Base-by-base conservation (phyloP, 371 early-diverging fungal genomes). In the Funneliformis caledonium region DNA sequence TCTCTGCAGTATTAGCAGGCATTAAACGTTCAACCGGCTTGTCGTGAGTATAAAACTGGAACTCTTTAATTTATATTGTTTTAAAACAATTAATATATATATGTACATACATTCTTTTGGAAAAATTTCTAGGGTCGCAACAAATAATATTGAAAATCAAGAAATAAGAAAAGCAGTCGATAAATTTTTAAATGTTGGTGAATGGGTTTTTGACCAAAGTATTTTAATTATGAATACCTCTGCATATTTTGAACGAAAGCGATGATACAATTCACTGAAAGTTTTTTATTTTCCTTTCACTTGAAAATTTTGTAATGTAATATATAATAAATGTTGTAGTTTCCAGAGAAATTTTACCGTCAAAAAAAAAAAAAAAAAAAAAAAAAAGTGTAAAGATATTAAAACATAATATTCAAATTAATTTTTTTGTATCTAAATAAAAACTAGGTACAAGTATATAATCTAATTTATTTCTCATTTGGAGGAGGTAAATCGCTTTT, bases 1-100 rank as follows among this genome's bases (percentile, higher is more conserved):
- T 95, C 56, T 93, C 94, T 19, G 88, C 94, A 19, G 90, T 89
- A 16, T 88, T 95, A 73, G 95, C 95, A 9, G 94, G 94, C 11
- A 91, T 94, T 74, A 92, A 90, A 80, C 88, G 93, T 80, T 90
- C 91, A 80, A 88, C 94, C 1, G 95, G 94, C 31, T 60, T 52
- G 42, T 42, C 72, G 47, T 77, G 42, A 45, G 76, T 77, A 73
- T 26, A 43, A 59, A 61, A 7, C 22, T 56, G 26, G 26, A 26
- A 26, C 26, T 26, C 26, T 26, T 26, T 26, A n/a, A 26, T 22
- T 64, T 22, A 64, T 76, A 43, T 7, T 45, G 12, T 22, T 76
- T 6, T 2, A 31, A 26, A 61, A 48, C 26, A 64, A 10, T 64
- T 10, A 59, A 64, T n/a, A 64, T 22, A 22, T 22, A 22, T 64